Evolutionary conservation across 1,139 yeast genomes (phyloP).

Genomic region (Geotrichum citri-aurantii): DNA sequence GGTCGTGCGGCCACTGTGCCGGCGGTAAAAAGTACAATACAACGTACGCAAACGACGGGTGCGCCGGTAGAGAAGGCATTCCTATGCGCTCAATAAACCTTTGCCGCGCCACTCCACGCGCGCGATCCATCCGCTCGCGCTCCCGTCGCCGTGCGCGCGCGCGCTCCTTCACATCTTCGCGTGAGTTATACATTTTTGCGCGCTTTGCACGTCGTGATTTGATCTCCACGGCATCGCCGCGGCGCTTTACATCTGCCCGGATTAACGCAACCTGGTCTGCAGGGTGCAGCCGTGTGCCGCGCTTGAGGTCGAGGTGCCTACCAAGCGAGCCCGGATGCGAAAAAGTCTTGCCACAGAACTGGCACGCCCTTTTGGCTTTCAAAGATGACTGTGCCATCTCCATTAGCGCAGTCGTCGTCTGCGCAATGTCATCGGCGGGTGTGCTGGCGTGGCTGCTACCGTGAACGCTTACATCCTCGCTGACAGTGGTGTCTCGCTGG

Average conservation of each 20-base stretch:
- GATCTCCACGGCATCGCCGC: conserved; percentile 44
- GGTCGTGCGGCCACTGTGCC: conserved; percentile 45
- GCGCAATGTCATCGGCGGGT: conserved; percentile 10
- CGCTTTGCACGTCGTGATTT: conserved; percentile 39
- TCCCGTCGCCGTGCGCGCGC: conserved; percentile 38
- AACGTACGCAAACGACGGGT: conserved; percentile 45
- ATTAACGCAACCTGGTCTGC: conserved; percentile 40
- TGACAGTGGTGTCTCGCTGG: conserved; percentile 1
- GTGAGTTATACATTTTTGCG: conserved; percentile 41
- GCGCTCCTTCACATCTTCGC: conserved; percentile 43
- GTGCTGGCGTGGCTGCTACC: neutral
- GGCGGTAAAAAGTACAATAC: conserved; percentile 45
- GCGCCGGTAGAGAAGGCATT: conserved; percentile 39
- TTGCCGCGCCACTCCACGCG: conserved; percentile 34
- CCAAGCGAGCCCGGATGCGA: conserved; percentile 51
- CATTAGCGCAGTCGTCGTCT: conserved; percentile 17
- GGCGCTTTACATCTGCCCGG: conserved; percentile 44
- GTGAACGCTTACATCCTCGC: neutral
- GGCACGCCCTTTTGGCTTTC: conserved; percentile 38
- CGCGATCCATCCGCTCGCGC: conserved; percentile 37
- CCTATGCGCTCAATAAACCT: conserved; percentile 38
- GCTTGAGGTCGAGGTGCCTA: conserved; percentile 45
- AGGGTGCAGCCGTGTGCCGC: conserved; percentile 45
- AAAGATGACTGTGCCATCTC: conserved; percentile 17
- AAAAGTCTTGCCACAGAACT: conserved; percentile 45